phyloP scores from a whole-genome alignment of 2,329 filamentous ascomycete genomes.

The Sarocladiaceae sp. region DNA sequence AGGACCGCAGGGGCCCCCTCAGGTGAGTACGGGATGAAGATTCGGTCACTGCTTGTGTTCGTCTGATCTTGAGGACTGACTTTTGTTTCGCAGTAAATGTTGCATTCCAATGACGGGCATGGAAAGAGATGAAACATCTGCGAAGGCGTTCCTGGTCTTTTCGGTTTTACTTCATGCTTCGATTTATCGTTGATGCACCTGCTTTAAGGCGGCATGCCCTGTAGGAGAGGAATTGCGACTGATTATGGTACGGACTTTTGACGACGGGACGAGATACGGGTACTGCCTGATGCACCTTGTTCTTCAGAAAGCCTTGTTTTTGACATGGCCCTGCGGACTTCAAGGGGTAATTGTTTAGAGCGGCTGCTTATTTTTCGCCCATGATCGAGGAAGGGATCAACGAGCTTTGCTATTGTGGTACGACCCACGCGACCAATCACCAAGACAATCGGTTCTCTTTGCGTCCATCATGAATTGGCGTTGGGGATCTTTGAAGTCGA shows the following conservation, averaged over 20 bases:
- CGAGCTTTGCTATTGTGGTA: conserved; percentile 26
- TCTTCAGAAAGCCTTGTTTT: neutral
- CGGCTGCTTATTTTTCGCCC: conserved; percentile 7
- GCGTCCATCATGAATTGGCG: conserved; percentile 32
- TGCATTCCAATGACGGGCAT: conserved; percentile 5
- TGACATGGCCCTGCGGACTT: neutral
- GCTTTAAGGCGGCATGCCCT: neutral
- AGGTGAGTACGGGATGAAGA: conserved; percentile 16
- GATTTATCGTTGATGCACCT: conserved; percentile 1
- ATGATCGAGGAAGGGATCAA: conserved; percentile 5
- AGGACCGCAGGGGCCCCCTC: conserved; percentile 32
- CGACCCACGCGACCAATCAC: conserved; percentile 19
- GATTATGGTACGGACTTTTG: conserved; percentile 8
- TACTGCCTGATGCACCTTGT: conserved; percentile 1
- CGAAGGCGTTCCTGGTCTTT: conserved; percentile 9
- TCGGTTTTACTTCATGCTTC: conserved; percentile 8
- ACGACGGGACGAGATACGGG: conserved; percentile 8
- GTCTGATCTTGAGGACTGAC: too few species aligned
- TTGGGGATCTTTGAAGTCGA: conserved; percentile 29
- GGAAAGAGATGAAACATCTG: conserved; percentile 6
- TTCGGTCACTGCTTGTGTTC: neutral
- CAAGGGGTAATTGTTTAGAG: neutral
- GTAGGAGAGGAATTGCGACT: neutral
- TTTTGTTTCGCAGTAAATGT: neutral
- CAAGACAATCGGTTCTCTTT: conserved; percentile 21